Percentiles rank a stretch among this genome's conserved stretches.
Conservation (phyloP, 2,329 filamentous ascomycete species). For the Blumeria graminis region DNA sequence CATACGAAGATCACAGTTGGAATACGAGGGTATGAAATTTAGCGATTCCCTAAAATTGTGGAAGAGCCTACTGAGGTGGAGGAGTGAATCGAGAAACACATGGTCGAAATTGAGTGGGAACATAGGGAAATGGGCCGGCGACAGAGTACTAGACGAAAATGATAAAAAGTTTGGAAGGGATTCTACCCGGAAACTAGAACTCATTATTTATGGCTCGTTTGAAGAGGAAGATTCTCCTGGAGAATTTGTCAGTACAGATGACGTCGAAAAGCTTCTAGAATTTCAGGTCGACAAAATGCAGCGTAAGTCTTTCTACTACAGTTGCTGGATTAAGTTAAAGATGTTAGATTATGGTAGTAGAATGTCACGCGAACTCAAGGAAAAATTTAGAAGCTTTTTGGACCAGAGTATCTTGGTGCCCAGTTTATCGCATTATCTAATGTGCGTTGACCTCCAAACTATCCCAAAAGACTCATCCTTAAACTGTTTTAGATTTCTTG, state of each 20-base stretch:
- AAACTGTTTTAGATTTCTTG: slow-evolving; percentile 42
- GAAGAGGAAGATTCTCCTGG: slow-evolving; percentile 12
- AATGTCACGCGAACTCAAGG: slow-evolving; percentile 48
- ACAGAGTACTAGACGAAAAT: slow-evolving; percentile 27
- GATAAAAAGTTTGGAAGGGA: slow-evolving; percentile 26
- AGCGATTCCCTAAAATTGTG: slow-evolving; percentile 57
- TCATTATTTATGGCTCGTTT: slow-evolving; percentile 12
- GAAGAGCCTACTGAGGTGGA: slow-evolving; percentile 60
- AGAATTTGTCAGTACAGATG: slow-evolving; percentile 42
- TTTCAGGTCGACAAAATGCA: slow-evolving; percentile 80
- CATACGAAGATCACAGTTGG: slow-evolving; percentile 49
- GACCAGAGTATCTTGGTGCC: slow-evolving; percentile 43
- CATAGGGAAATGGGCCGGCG: slow-evolving; percentile 25
- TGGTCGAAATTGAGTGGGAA: slow-evolving; percentile 30
- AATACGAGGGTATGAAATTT: slow-evolving; percentile 62
- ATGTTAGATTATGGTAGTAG: slow-evolving; percentile 45
- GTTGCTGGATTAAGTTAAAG: not conserved
- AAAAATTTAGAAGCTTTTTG: slow-evolving; percentile 45
- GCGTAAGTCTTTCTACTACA: slow-evolving; percentile 23
- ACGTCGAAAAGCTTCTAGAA: slow-evolving; percentile 58
- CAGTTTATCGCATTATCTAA: slow-evolving; percentile 52
- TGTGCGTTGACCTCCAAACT: slow-evolving; percentile 19
- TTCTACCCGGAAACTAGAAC: slow-evolving; percentile 19
- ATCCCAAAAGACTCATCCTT: not conserved
- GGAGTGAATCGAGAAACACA: slow-evolving; percentile 43